These are phyloP conservation scores for Ustilago hordei DNA, from an alignment of 1,284 basidiomycete genomes.

Conservation along the genomic window DNA sequence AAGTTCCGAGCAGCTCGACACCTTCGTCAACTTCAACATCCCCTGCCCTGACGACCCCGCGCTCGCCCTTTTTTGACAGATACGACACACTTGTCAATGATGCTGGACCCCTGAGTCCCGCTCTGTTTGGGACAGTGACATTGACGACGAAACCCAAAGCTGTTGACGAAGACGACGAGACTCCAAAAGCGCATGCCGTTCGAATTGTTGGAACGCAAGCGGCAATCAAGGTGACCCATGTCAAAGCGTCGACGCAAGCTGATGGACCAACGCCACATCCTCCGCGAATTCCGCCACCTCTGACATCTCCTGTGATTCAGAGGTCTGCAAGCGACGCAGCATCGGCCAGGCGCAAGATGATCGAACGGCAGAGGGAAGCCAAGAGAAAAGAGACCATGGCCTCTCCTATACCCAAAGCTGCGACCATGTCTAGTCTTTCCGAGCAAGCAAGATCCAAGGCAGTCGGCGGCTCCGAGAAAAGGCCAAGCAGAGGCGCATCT, in stretches of 20 bases:
- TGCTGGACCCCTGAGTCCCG: slow-evolving; percentile 34
- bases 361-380: slow-evolving; percentile 54
- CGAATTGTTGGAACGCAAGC: slow-evolving; percentile 31
- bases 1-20: slow-evolving; percentile 25
- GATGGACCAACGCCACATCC: not conserved
- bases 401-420: slow-evolving; percentile 33
- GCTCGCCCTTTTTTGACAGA: slow-evolving; percentile 54
- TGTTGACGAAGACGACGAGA: slow-evolving; percentile 18
- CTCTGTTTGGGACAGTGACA: slow-evolving; percentile 10
- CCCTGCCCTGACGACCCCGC: slow-evolving; percentile 22
- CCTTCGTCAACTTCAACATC: slow-evolving; percentile 22
- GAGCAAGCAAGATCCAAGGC: slow-evolving; percentile 4
- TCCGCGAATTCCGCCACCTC: slow-evolving; percentile 4
- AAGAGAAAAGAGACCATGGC: slow-evolving; percentile 41
- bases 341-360: slow-evolving; percentile 45
- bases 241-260: slow-evolving; percentile 11
- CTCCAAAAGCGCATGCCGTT: slow-evolving; percentile 42
- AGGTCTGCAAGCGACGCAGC: slow-evolving; percentile 38
- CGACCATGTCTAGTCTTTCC: slow-evolving; percentile 15
- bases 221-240: slow-evolving; percentile 20
- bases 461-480: slow-evolving; percentile 1
- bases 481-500: not conserved
- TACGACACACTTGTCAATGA: slow-evolving; percentile 39
- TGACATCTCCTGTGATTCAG: slow-evolving; percentile 19
- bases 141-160: not conserved